Evolutionary conservation across 768 basidiomycete species (phyloP).

Genomic region (Leucocoprinus birnbaumii): DNA sequence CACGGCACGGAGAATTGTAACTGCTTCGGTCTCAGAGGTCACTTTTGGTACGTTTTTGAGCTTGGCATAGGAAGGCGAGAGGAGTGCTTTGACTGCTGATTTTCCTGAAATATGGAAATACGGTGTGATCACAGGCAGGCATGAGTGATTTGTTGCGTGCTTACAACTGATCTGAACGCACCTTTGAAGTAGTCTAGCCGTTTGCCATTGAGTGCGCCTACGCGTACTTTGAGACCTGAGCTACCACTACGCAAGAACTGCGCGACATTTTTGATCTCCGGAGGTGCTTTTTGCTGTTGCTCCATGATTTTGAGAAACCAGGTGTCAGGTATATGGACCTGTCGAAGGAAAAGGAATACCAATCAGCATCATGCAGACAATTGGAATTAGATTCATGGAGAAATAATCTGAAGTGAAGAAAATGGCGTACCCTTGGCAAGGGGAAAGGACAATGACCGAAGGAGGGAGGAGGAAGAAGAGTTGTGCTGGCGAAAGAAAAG

Average conservation of each 20-base stretch:
- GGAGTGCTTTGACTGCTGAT: conserved; percentile 87
- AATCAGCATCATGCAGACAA: no score
- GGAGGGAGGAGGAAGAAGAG: not conserved
- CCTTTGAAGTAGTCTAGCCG: conserved; percentile 99
- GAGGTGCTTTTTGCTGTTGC: conserved; percentile 77
- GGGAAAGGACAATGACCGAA: not conserved
- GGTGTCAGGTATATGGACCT: no score
- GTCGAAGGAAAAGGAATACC: not conserved
- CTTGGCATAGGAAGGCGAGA: conserved; percentile 90
- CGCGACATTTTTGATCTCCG: conserved; percentile 78
- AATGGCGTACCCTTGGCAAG: not conserved
- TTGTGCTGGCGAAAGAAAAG: conserved; percentile 5
- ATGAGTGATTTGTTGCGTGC: not conserved
- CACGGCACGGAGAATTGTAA: conserved; percentile 58
- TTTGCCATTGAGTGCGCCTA: conserved; percentile 91
- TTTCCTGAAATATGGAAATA: conserved; percentile 57
- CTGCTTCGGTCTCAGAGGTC: conserved; percentile 74
- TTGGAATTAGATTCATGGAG: not conserved
- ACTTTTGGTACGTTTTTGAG: conserved; percentile 76
- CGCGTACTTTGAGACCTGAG: conserved; percentile 84
- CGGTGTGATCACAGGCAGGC: not conserved
- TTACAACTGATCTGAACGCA: conserved; percentile 29
- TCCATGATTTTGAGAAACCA: conserved; percentile 37
- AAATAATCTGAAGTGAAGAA: not conserved
- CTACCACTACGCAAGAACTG: conserved; percentile 85